phyloP scores from a whole-genome alignment of 768 basidiomycete species.

The Leccinum subtestaceum region DNA sequence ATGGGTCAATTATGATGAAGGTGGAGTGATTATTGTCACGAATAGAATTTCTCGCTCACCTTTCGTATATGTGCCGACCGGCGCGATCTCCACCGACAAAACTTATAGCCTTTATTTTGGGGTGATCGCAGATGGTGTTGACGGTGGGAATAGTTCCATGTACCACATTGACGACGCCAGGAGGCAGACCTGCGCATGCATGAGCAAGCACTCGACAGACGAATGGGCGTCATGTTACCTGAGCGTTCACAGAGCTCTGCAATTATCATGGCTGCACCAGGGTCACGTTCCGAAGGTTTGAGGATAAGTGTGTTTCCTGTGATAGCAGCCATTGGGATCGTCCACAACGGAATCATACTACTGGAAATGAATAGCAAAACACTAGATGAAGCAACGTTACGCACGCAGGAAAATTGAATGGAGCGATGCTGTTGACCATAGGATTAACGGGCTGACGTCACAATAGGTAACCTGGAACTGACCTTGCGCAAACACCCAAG shows the following conservation, averaged over 20 bases:
- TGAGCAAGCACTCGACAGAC: background rate
- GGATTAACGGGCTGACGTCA: constrained; percentile 2
- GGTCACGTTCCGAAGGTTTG: constrained; percentile 96
- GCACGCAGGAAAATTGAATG: constrained; percentile 90
- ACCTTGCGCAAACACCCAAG: constrained; percentile 82
- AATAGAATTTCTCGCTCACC: constrained; percentile 38
- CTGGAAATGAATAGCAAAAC: constrained; percentile 1
- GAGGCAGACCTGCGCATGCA: constrained; percentile 56
- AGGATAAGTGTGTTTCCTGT: constrained; percentile 94
- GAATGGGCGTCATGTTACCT: constrained; percentile 35
- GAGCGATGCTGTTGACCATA: constrained; percentile 54
- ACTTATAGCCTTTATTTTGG: constrained; percentile 88
- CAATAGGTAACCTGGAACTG: constrained; percentile 3
- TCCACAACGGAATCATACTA: constrained; percentile 97
- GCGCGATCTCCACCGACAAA: constrained; percentile 95
- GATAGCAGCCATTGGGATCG: constrained; percentile 83
- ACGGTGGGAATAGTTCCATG: constrained; percentile 90
- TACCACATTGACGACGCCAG: constrained; percentile 87
- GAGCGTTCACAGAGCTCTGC: constrained; percentile 91
- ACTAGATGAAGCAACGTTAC: constrained; percentile 21
- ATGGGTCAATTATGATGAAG: constrained; percentile 5
- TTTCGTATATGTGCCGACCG: constrained; percentile 90
- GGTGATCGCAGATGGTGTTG: constrained; percentile 91
- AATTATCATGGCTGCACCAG: constrained; percentile 97
- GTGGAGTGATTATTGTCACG: constrained; percentile 1